Conservation (phyloP, 1,284 basidiomycete genomes). For the Moniliella sp. region DNA sequence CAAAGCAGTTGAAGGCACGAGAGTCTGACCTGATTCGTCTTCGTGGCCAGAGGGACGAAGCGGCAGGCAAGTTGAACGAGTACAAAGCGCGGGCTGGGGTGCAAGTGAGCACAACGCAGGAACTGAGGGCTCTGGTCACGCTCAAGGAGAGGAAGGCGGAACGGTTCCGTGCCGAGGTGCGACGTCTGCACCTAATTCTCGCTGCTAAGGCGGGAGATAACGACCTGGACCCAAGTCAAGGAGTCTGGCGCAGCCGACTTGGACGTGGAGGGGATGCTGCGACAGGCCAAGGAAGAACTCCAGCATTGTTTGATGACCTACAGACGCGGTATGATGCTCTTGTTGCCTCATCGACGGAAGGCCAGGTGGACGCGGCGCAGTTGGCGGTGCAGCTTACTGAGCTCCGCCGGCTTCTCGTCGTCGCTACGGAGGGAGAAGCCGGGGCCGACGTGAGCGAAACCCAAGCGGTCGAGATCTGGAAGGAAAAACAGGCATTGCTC, state of each 20-base stretch:
- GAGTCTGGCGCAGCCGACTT: neutral
- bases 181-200: conserved; percentile 52
- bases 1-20: conserved; percentile 49
- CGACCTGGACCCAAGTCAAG: neutral
- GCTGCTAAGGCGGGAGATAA: conserved; percentile 50
- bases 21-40: conserved; percentile 38
- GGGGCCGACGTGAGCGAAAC: neutral
- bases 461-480: neutral
- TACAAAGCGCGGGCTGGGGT: conserved; percentile 20
- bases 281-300: neutral
- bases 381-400: neutral
- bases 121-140: conserved; percentile 23
- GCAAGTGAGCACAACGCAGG: conserved; percentile 22
- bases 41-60: conserved; percentile 9
- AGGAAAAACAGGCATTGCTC: neutral
- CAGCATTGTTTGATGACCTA: neutral
- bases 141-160: conserved; percentile 49
- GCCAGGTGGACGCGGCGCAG: neutral
- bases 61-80: conserved; percentile 19
- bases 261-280: neutral
- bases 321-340: neutral
- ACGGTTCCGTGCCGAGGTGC: conserved; percentile 52
- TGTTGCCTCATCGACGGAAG: neutral
- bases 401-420: neutral
- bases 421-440: neutral